These are phyloP conservation scores for Alisma plantagoaquatica DNA, from an alignment of 106 monocot species.

Conservation along the genomic window DNA sequence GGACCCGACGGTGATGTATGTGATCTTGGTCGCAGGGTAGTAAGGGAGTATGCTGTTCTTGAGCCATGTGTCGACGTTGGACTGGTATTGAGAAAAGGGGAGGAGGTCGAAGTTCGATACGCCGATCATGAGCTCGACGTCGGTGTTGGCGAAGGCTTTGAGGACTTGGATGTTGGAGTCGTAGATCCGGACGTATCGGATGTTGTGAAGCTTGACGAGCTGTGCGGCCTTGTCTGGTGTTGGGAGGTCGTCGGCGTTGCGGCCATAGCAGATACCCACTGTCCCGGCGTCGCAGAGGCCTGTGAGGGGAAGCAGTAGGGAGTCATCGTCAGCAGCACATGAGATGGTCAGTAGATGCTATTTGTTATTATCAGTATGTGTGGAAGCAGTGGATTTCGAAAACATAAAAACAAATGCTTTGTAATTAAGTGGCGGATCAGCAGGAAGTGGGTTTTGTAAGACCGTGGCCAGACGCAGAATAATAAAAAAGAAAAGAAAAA, in stretches of 20 bases:
- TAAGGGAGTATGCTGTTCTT: slow-evolving; percentile 86
- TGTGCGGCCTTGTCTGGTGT: slow-evolving; percentile 88
- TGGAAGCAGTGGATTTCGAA: no score
- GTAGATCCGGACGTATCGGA: slow-evolving; percentile 81
- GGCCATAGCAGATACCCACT: slow-evolving; percentile 87
- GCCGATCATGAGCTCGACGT: slow-evolving; percentile 80
- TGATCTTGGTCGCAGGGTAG: slow-evolving; percentile 88
- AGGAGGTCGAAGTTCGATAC: slow-evolving; percentile 88
- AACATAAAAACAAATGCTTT: no score
- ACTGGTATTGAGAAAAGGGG: slow-evolving; percentile 78
- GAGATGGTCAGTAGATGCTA: no score
- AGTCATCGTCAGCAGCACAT: no score
- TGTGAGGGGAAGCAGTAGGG: no score
- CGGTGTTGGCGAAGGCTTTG: slow-evolving; percentile 90
- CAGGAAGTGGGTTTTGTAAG: no score
- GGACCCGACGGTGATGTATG: slow-evolving; percentile 75
- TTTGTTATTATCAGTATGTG: no score
- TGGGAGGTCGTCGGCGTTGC: slow-evolving; percentile 94
- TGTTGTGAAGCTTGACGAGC: slow-evolving; percentile 55
- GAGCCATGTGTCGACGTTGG: slow-evolving; percentile 91
- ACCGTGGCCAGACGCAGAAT: no score
- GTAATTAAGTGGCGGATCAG: no score
- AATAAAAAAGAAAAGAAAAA: no score
- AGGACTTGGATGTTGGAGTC: slow-evolving; percentile 94
- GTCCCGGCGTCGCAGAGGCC: slow-evolving; percentile 43